Evolutionary conservation across 805 yeast genomes (phyloP), one percentile per base, ranked within the genome.

Genomic region (Candida fluviatilis): DNA sequence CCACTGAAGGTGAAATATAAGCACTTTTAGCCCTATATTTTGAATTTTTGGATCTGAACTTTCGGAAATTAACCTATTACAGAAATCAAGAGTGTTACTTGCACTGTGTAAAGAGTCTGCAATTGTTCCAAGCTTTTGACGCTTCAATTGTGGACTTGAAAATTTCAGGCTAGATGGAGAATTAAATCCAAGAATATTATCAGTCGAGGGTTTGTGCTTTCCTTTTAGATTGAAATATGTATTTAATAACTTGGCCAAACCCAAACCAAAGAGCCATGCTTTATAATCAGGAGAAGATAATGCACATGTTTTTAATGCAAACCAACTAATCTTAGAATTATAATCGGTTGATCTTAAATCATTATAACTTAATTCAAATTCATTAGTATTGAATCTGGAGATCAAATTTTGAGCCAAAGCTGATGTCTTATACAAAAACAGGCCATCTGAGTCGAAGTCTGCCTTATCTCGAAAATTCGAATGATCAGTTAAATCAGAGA

Each of bases 261-360:
- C 77, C 5, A 51, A 37, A 1, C 59, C 37, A 3, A 64, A 43
- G 10, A 76, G 50, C 82, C 82, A 78, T 0, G 65, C 53, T 6
- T 42, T 46, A 31, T 39, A 33, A 21, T 50, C 33, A 11, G 37
- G 25, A 4, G 43, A 33, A 4, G 58, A 46, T 26, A 62, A 43
- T 29, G 43, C 49, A 2, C 62, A 50, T 4, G 57, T 43, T 5
- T 39, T 45, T 8, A 64, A 43, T 5, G 46, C 39, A 34, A 58
- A 61, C 68, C 67, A 59, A 16, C 50, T 34, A 24, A 17, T 10
- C 13, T 25, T 27, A 5, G 29, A 16, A 8, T 35, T 26, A 27
- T 35, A 13, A 18, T 28, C 32, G n/a, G 3, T 12, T 5, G 40
- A 14, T 13, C 39, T 40, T 15, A 45, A 21, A 19, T 40, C 45